phyloP scores from a whole-genome alignment of 306 rosid species.

The Vicia faba region DNA sequence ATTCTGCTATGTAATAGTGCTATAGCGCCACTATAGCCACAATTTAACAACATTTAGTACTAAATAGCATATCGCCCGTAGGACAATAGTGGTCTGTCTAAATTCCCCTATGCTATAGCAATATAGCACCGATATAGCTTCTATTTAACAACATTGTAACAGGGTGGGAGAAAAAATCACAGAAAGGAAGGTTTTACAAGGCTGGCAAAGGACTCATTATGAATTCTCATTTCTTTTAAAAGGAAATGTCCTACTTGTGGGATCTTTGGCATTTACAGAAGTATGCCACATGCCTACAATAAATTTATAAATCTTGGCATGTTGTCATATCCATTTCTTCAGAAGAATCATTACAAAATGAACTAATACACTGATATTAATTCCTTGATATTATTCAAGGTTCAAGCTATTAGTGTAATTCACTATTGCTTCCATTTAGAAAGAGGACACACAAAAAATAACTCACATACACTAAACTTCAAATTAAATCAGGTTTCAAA shows the following conservation, averaged over 20 bases:
- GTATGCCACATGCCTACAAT: background rate
- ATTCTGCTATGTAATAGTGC: too few relatives aligned
- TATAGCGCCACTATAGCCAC: too few relatives aligned
- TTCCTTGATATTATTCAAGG: conserved; percentile 4
- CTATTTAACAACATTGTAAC: too few relatives aligned
- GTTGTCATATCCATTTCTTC: background rate
- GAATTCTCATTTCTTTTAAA: background rate
- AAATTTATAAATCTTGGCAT: background rate
- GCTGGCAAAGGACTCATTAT: background rate
- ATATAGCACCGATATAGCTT: too few relatives aligned
- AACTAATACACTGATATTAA: background rate
- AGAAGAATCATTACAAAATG: background rate
- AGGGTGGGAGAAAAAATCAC: background rate
- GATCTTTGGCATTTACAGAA: conserved; percentile 17
- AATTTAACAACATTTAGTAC: too few relatives aligned
- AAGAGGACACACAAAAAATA: conserved; percentile 11
- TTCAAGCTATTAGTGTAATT: background rate
- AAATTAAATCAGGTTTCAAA: background rate
- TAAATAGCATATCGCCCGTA: too few relatives aligned
- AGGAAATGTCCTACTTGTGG: background rate
- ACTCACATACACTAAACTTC: conserved; percentile 21
- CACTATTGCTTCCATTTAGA: conserved; percentile 11
- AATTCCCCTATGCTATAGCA: too few relatives aligned
- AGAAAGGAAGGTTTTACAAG: background rate
- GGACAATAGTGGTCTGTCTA: too few relatives aligned